phyloP scores from a whole-genome alignment of 805 yeast species.

The Clavispora phyllophila region DNA sequence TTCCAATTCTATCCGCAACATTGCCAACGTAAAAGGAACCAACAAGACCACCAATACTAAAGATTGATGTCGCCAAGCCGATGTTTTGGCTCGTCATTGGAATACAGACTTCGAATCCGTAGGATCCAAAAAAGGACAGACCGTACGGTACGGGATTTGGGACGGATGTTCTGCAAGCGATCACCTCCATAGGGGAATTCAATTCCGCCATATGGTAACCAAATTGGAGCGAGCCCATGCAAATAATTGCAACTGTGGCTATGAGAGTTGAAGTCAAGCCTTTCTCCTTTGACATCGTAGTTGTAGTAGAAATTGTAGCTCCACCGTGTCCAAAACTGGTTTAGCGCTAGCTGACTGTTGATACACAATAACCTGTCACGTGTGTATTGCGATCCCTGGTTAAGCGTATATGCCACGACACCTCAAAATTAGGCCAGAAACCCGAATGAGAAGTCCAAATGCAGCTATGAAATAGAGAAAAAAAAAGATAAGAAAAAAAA shows the following conservation, averaged over 20 bases:
- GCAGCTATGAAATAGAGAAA: too few species aligned
- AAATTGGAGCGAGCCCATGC: conserved; percentile 79
- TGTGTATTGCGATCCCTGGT: neutral
- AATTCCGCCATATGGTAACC: conserved; percentile 95
- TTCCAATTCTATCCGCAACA: conserved; percentile 61
- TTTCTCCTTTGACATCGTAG: neutral
- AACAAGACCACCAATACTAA: conserved; percentile 77
- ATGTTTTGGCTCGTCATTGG: conserved; percentile 50
- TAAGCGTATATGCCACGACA: neutral
- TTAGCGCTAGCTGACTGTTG: neutral
- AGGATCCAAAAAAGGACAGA: conserved; percentile 37
- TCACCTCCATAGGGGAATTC: conserved; percentile 77
- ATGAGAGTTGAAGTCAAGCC: conserved; percentile 29
- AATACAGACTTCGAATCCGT: conserved; percentile 47
- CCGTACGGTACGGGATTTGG: conserved; percentile 31
- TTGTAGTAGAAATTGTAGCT: neutral
- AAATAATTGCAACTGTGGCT: conserved; percentile 49
- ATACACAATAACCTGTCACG: neutral
- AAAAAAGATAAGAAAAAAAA: too few species aligned
- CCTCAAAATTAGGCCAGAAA: too few species aligned
- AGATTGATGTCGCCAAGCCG: conserved; percentile 73
- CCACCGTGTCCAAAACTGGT: neutral
- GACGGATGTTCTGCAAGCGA: conserved; percentile 47
- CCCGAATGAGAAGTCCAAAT: too few species aligned
- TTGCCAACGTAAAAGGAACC: conserved; percentile 69